phyloP scores from a whole-genome alignment of 2,329 filamentous ascomycete genomes.

The Simplicillium aogashimaense region DNA sequence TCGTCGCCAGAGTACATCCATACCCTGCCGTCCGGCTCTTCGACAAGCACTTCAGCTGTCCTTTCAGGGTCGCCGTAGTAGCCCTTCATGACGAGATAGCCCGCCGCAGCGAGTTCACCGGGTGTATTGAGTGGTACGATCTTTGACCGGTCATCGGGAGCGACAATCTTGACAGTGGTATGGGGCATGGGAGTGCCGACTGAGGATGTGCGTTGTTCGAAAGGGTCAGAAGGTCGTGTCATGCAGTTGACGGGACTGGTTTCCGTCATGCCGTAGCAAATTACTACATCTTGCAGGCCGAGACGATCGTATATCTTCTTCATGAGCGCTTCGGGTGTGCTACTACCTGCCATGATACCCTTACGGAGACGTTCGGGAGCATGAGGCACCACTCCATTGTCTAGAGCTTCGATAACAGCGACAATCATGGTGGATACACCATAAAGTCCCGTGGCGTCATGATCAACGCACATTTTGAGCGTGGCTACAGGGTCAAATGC shows the following conservation, averaged over 20 bases:
- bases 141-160: slow-evolving; percentile 46
- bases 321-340: slow-evolving; percentile 79
- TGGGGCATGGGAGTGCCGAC: slow-evolving; percentile 82
- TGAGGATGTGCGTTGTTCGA: slow-evolving; percentile 60
- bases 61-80: slow-evolving; percentile 70
- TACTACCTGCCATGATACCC: slow-evolving; percentile 84
- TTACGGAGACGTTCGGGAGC: slow-evolving; percentile 49
- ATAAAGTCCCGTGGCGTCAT: slow-evolving; percentile 58
- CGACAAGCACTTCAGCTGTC: slow-evolving; percentile 56
- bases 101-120: slow-evolving; percentile 75
- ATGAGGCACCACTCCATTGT: slow-evolving; percentile 22
- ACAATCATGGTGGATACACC: slow-evolving; percentile 92
- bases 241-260: slow-evolving; percentile 71
- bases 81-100: slow-evolving; percentile 83
- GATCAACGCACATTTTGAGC: slow-evolving; percentile 44
- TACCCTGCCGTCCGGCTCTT: slow-evolving; percentile 40
- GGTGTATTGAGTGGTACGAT: slow-evolving; percentile 54
- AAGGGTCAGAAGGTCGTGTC: slow-evolving; percentile 69
- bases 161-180: slow-evolving; percentile 66
- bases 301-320: slow-evolving; percentile 60
- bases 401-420: slow-evolving; percentile 73
- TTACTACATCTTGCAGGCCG: slow-evolving; percentile 74
- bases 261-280: slow-evolving; percentile 96
- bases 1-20: slow-evolving; percentile 97
- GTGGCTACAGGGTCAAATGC: slow-evolving; percentile 74